Percentiles rank a stretch among this genome's conserved stretches.
Conservation (phyloP, 2,329 filamentous ascomycete species). For the Colletotrichum sp. region DNA sequence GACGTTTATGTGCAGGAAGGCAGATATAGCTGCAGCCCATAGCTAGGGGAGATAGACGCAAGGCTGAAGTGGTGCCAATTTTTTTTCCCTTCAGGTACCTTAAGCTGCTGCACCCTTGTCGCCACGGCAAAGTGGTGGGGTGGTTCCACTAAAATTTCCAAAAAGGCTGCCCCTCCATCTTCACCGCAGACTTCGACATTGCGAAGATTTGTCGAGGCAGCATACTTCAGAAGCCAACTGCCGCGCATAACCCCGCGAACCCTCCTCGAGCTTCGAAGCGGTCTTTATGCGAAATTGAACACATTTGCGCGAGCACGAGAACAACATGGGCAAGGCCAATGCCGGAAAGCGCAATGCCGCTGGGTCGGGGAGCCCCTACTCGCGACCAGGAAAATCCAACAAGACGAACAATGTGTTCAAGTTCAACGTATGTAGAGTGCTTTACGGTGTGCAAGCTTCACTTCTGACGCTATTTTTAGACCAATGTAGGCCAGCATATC, state of each 20-base stretch:
- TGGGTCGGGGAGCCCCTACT: slow-evolving; percentile 27
- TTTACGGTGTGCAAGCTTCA: slow-evolving; percentile 40
- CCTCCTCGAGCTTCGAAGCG: background rate
- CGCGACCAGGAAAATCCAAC: slow-evolving; percentile 17
- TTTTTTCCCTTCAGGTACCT: background rate
- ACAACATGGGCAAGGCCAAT: slow-evolving; percentile 58
- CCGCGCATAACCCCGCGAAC: background rate
- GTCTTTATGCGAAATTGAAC: no score
- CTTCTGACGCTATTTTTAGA: background rate
- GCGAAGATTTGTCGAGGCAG: background rate
- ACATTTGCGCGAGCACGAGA: background rate
- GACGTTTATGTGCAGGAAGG: background rate
- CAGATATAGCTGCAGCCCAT: background rate
- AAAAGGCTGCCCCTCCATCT: slow-evolving; percentile 23
- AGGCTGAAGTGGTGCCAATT: slow-evolving; percentile 22
- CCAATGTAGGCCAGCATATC: slow-evolving; percentile 66
- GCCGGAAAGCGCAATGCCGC: slow-evolving; percentile 58
- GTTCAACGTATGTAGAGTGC: slow-evolving; percentile 78
- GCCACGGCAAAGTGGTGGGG: background rate
- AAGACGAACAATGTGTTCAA: slow-evolving; percentile 86
- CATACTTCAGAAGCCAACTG: background rate
- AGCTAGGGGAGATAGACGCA: slow-evolving; percentile 1
- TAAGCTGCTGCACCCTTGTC: slow-evolving; percentile 18
- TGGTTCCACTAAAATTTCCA: slow-evolving; percentile 21
- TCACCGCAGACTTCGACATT: slow-evolving; percentile 19